A percentile compares a stretch with the other conserved stretches of the same genome.
Conservation (phyloP, 345 rosid species). For the Carallia brachiata region DNA sequence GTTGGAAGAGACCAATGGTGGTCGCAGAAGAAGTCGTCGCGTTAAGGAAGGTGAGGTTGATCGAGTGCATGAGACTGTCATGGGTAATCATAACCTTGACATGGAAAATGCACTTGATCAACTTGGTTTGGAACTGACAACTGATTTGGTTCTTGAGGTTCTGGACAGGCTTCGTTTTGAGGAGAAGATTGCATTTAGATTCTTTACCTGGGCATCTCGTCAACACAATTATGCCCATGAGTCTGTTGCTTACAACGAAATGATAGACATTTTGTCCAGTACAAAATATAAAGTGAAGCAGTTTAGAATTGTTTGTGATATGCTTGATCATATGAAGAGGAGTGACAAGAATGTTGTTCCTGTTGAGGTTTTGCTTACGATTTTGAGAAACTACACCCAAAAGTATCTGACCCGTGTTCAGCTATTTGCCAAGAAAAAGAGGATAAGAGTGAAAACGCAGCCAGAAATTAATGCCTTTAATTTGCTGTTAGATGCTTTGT, state of each 20-base stretch:
- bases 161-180: conserved; percentile 67
- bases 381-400: conserved; percentile 64
- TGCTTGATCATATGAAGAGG: conserved; percentile 87
- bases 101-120: conserved; percentile 65
- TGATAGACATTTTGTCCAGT: conserved; percentile 79
- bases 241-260: conserved; percentile 56
- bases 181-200: conserved; percentile 73
- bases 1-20: conserved; percentile 14
- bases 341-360: conserved; percentile 50
- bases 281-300: conserved; percentile 78
- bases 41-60: conserved; percentile 42
- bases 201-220: conserved; percentile 78
- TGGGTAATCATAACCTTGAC: conserved; percentile 41
- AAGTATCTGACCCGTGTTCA: conserved; percentile 79
- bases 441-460: conserved; percentile 80
- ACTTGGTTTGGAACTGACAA: conserved; percentile 47
- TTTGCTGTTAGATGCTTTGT: conserved; percentile 76
- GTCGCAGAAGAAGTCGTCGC: conserved; percentile 9
- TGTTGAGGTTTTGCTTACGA: conserved; percentile 47
- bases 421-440: conserved; percentile 85
- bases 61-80: conserved; percentile 41
- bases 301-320: conserved; percentile 71
- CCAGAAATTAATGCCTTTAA: conserved; percentile 85
- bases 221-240: conserved; percentile 63
- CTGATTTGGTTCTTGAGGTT: conserved; percentile 56